Evolutionary conservation across 495 filamentous ascomycete species (phyloP).

Genomic region (Penicillium arizonense): DNA sequence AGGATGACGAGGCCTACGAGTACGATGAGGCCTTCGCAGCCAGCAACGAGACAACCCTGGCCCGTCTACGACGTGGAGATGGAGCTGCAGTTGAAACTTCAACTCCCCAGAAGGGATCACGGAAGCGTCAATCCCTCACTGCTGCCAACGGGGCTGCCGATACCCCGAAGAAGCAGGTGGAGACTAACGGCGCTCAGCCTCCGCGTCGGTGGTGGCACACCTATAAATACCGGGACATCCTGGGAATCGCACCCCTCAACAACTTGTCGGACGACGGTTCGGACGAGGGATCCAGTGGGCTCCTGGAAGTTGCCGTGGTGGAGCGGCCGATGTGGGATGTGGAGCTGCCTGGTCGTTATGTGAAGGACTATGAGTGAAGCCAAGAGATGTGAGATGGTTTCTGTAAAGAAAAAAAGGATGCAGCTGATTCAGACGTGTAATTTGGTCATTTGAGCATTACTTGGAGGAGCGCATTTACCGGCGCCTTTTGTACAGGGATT

Average conservation of each 20-base stretch:
- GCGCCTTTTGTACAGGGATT: constrained; percentile 23
- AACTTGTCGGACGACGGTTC: constrained; percentile 20
- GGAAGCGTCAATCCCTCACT: constrained; percentile 13
- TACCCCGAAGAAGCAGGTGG: constrained; percentile 30
- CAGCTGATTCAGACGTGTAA: constrained; percentile 8
- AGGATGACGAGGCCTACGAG: constrained; percentile 46
- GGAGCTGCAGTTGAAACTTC: constrained; percentile 35
- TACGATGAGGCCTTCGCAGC: constrained; percentile 35
- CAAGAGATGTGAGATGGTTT: not conserved
- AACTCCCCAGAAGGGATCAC: constrained; percentile 27
- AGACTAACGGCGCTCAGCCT: constrained; percentile 19
- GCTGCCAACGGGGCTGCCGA: constrained; percentile 15
- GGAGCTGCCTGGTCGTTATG: constrained; percentile 72
- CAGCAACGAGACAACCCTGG: constrained; percentile 30
- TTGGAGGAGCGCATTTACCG: constrained; percentile 24
- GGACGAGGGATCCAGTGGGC: constrained; percentile 20
- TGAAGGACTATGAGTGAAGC: constrained; percentile 61
- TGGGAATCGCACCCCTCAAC: constrained; percentile 78
- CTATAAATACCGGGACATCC: constrained; percentile 85
- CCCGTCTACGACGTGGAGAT: constrained; percentile 34
- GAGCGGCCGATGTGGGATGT: constrained; percentile 86
- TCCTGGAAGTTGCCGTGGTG: constrained; percentile 78
- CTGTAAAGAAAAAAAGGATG: constrained; percentile 8
- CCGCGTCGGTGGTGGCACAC: constrained; percentile 67
- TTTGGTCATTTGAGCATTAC: constrained; percentile 15